Evolutionary conservation across 129 eudicot species (phyloP).

Genomic region (Cynara cardunculus): DNA sequence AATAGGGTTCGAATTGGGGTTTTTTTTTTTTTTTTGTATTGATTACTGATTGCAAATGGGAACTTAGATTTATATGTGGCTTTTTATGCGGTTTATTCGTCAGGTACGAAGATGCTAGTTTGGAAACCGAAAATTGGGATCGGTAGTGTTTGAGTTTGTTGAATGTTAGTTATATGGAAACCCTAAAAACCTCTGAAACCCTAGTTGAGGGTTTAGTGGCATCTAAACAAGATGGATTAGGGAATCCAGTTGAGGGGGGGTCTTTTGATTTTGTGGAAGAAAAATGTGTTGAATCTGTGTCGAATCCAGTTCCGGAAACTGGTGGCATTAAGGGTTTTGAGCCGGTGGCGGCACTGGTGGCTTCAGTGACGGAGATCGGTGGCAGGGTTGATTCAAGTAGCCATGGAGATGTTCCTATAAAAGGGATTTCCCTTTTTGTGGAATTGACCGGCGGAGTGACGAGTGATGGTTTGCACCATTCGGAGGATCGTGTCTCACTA

Average conservation of each 20-base stretch:
- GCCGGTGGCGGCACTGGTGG: too few relatives aligned
- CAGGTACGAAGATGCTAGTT: conserved; percentile 35
- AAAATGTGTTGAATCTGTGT: conserved; percentile 22
- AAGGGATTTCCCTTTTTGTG: conserved; percentile 55
- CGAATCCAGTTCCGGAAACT: conserved; percentile 14
- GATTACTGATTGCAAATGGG: not conserved
- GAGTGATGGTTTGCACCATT: not conserved
- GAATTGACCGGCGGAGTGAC: conserved; percentile 37
- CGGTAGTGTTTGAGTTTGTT: conserved; percentile 33
- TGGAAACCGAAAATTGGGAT: conserved; percentile 27
- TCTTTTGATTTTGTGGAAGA: conserved; percentile 17
- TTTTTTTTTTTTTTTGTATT: not conserved
- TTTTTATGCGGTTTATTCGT: conserved; percentile 1
- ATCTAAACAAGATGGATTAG: conserved; percentile 20
- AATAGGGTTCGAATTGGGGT: not conserved
- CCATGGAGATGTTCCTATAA: conserved; percentile 31
- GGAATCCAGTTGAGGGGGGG: conserved; percentile 11
- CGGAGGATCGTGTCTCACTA: not conserved
- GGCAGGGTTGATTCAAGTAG: conserved; percentile 20
- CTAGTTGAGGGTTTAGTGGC: conserved; percentile 40
- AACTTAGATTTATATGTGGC: not conserved
- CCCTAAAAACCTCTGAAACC: conserved; percentile 37
- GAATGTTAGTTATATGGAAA: conserved; percentile 49
- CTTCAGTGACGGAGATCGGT: not conserved
- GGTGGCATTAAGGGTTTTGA: conserved; percentile 6